Conservation (phyloP, 176 grass and related monocot genomes). For the Aegilops umbellulata region DNA sequence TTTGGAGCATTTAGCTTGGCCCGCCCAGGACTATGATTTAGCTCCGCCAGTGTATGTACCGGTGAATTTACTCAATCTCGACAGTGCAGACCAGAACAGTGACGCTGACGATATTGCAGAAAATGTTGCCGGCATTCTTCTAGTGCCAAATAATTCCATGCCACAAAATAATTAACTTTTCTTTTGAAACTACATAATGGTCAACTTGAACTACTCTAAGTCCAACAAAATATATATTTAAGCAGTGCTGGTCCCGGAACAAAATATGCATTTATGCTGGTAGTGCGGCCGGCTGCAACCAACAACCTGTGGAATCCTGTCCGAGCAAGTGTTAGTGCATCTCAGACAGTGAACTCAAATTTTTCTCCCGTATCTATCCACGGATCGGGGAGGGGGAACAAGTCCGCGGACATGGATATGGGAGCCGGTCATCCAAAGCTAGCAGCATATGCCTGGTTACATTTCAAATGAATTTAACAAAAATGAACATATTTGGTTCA, state of each 20-base stretch:
- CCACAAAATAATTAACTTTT: no score
- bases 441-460: no score
- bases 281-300: background rate
- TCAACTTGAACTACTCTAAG: background rate
- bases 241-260: background rate
- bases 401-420: no score
- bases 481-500: no score
- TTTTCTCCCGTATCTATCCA: no score
- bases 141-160: background rate
- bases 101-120: background rate
- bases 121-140: background rate
- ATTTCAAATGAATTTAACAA: no score
- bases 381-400: no score
- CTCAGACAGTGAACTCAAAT: fast-evolving
- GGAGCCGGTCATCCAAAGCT: no score
- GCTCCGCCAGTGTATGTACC: background rate
- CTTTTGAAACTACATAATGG: no score
- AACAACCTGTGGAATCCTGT: background rate
- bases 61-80: background rate
- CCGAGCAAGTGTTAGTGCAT: background rate
- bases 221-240: no score
- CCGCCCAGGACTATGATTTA: no score
- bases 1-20: no score
- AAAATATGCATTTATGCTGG: background rate
- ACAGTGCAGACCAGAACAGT: background rate